Conservation (phyloP, 805 yeast genomes). For the Cyberlindnera euphorbiiphila region DNA sequence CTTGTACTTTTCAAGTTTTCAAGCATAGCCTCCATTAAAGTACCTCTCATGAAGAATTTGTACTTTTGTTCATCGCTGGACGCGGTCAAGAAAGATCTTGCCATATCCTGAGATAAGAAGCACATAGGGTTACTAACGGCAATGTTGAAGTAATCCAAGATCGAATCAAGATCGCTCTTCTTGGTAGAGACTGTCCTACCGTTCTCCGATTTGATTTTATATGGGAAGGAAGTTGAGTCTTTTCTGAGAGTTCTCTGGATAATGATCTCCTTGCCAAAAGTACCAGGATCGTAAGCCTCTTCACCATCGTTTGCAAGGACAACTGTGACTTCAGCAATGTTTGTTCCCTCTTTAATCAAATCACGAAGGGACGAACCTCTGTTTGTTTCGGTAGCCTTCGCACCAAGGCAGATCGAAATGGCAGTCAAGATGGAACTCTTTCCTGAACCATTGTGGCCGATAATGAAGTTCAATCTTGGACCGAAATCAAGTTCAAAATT, state of each 20-base stretch:
- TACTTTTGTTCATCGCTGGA: slow-evolving; percentile 72
- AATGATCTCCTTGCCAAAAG: slow-evolving; percentile 64
- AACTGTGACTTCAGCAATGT: slow-evolving; percentile 63
- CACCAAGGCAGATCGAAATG: slow-evolving; percentile 81
- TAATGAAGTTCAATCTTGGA: slow-evolving; percentile 78
- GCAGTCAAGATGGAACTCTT: slow-evolving; percentile 88
- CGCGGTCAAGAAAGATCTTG: slow-evolving; percentile 81
- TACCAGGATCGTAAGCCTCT: slow-evolving; percentile 61
- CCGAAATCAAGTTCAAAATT: slow-evolving; percentile 73
- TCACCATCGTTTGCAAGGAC: slow-evolving; percentile 59
- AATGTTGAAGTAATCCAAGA: slow-evolving; percentile 67
- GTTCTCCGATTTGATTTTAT: slow-evolving; percentile 48
- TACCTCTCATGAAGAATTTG: slow-evolving; percentile 74
- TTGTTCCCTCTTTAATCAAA: slow-evolving; percentile 72
- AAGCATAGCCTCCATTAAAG: slow-evolving; percentile 64
- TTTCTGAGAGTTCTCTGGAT: slow-evolving; percentile 63
- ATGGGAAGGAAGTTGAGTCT: slow-evolving; percentile 46
- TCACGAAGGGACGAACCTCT: slow-evolving; percentile 71
- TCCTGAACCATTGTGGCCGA: slow-evolving; percentile 90
- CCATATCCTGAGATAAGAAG: slow-evolving; percentile 89
- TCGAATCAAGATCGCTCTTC: slow-evolving; percentile 60
- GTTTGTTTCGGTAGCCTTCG: slow-evolving; percentile 81
- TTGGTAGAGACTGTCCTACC: slow-evolving; percentile 56
- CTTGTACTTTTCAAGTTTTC: slow-evolving; percentile 45
- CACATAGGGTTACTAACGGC: slow-evolving; percentile 90